phyloP scores from a whole-genome alignment of 495 filamentous ascomycete genomes.

The Trypethelium eluteriae region DNA sequence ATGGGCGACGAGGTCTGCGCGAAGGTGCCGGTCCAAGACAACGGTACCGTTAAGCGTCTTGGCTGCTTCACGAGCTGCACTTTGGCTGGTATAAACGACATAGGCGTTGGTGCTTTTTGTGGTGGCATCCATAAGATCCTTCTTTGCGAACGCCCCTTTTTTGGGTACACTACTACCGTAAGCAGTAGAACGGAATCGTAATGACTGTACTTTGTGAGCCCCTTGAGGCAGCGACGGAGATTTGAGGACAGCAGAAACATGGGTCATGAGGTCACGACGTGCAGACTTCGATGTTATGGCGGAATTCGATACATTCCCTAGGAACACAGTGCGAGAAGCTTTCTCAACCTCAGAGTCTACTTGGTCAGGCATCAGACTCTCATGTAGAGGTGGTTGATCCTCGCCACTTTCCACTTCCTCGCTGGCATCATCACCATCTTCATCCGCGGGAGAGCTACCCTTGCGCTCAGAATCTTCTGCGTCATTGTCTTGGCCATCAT shows the following conservation, averaged over 20 bases:
- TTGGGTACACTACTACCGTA: constrained; percentile 76
- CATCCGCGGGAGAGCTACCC: constrained; percentile 35
- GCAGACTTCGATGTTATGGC: constrained; percentile 74
- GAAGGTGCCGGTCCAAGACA: constrained; percentile 78
- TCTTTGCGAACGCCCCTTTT: constrained; percentile 78
- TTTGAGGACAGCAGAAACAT: constrained; percentile 52
- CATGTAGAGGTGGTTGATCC: constrained; percentile 48
- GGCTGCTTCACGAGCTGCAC: constrained; percentile 67
- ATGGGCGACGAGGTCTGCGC: constrained; percentile 84
- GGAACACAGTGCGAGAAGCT: constrained; percentile 81
- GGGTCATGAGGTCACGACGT: constrained; percentile 65
- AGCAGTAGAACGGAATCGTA: constrained; percentile 89
- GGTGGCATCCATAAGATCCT: constrained; percentile 74
- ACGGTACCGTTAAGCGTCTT: constrained; percentile 72
- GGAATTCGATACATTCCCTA: constrained; percentile 78
- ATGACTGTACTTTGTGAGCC: constrained; percentile 68
- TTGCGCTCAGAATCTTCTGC: constrained; percentile 26
- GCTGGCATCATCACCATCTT: constrained; percentile 26
- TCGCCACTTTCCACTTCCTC: constrained; percentile 14
- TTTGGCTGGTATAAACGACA: constrained; percentile 67
- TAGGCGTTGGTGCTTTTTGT: constrained; percentile 94
- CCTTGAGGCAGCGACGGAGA: constrained; percentile 34
- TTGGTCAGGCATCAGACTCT: constrained; percentile 40
- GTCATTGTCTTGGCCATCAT: constrained; percentile 31
- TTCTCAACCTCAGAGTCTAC: constrained; percentile 62